These are phyloP conservation scores for Salix udensis DNA, from an alignment of 345 rosid species.

Conservation along the genomic window DNA sequence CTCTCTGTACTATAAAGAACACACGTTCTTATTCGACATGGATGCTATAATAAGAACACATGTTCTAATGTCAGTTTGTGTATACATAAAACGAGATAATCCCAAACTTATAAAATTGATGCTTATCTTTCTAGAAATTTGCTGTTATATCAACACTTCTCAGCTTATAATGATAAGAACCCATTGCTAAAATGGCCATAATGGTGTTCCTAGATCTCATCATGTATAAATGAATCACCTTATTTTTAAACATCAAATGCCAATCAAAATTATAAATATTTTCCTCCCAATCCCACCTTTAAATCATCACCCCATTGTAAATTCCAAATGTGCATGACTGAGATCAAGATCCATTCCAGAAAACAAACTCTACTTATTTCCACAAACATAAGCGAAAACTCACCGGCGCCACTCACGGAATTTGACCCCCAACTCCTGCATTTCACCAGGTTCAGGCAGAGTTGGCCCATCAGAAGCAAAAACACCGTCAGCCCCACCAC, in stretches of 20 bases:
- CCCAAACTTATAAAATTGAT: background rate
- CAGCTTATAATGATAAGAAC: too few relatives aligned
- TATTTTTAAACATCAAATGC: background rate
- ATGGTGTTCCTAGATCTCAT: background rate
- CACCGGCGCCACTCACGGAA: conserved; percentile 33
- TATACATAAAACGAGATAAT: background rate
- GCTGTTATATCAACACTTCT: too few relatives aligned
- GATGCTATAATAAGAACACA: too few relatives aligned
- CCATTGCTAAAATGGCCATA: background rate
- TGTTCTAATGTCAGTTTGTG: background rate
- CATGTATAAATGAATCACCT: background rate
- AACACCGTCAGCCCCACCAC: background rate
- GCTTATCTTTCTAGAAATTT: background rate
- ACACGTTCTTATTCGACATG: too few relatives aligned
- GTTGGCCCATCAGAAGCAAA: conserved; percentile 22
- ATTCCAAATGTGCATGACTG: background rate
- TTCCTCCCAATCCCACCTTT: background rate
- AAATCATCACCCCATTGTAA: background rate
- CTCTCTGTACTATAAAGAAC: too few relatives aligned
- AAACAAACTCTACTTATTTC: background rate
- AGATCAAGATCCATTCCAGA: background rate
- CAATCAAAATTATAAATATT: background rate
- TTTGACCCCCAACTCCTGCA: conserved; percentile 21
- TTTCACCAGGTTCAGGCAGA: conserved; percentile 22
- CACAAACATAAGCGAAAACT: background rate